Evolutionary conservation across 2,329 filamentous ascomycete species (phyloP), one percentile per base, ranked within the genome.

Genomic region (Fusarium succisae): DNA sequence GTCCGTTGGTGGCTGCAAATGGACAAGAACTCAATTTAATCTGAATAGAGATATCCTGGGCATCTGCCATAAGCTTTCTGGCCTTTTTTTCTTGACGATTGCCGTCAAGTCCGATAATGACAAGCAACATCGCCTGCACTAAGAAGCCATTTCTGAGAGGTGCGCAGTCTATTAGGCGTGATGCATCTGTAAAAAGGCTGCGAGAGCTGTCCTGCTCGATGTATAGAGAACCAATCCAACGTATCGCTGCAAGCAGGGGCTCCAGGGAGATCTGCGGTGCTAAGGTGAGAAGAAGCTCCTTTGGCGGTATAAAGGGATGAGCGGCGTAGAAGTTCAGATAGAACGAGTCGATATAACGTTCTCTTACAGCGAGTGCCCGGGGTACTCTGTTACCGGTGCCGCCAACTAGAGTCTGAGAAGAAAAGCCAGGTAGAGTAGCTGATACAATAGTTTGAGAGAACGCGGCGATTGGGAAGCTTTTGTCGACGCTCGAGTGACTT

Each of bases 161-260:
- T 5, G 41, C 37, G 3, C 24, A 6, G 14, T 64, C 62, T 38
- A 64, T 26, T 1, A 51, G 38, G 18, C 30, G 24, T 1, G 11
- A 51, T 13, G 57, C 62, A 3, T 63, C 30, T 17, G 10, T 51
- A 7, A 64, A 22, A 15, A 64, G 44, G 11, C 24, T 28, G 2
- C 5, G 20, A n/a, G 62, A 51, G 24, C 22, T 43, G 8, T 44
- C 22, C 26, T 30, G 17, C 8, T 63, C 37, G 24, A 64, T 43
- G 17, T n/a, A 64, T 6, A 64, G 24, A 13, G 62, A 64, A 26
- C 57, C 62, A 30, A 64, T 51, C 62, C 57, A 64, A 8, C 57
- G 57, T 17, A 64, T 64, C 12, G 57, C 62, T 38, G 62, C 37
- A 32, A 64, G 1, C 1, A 64, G 5, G 6, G 57, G 62, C 38